These are phyloP conservation scores for Pyracantha coccinea DNA, from an alignment of 331 rosid genomes.

Conservation along the genomic window DNA sequence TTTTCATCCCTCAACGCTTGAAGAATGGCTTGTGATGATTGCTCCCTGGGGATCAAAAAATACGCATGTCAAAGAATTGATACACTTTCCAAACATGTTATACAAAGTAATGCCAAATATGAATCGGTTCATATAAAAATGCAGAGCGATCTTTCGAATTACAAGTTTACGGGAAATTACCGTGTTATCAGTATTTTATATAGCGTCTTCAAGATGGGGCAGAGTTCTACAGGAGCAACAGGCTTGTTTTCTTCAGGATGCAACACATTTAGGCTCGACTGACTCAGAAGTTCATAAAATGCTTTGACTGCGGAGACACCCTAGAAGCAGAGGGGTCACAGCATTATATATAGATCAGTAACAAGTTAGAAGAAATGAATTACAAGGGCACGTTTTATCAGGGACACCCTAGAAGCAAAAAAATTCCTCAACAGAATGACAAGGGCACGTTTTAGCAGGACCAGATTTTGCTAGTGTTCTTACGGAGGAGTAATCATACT, in stretches of 20 bases:
- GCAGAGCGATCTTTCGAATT: neutral
- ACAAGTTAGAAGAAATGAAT: neutral
- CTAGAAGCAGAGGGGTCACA: conserved; percentile 22
- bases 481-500: too few relatives aligned
- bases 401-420: too few relatives aligned
- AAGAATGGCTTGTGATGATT: conserved; percentile 70
- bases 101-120: neutral
- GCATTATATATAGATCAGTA: neutral
- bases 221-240: conserved; percentile 88
- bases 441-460: too few relatives aligned
- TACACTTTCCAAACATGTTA: too few relatives aligned
- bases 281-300: conserved; percentile 78
- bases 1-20: conserved; percentile 83
- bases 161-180: conserved; percentile 21
- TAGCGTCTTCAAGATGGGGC: conserved; percentile 87
- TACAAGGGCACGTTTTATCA: too few relatives aligned
- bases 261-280: conserved; percentile 72
- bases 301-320: conserved; percentile 90
- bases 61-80: too few relatives aligned
- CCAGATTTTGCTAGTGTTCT: too few relatives aligned
- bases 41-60: conserved; percentile 51
- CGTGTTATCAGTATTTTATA: conserved; percentile 72
- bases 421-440: too few relatives aligned
- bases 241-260: conserved; percentile 87
- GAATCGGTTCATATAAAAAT: neutral